phyloP scores from a whole-genome alignment of 352 stramenopile genomes.

The Plasmopara viticola region DNA sequence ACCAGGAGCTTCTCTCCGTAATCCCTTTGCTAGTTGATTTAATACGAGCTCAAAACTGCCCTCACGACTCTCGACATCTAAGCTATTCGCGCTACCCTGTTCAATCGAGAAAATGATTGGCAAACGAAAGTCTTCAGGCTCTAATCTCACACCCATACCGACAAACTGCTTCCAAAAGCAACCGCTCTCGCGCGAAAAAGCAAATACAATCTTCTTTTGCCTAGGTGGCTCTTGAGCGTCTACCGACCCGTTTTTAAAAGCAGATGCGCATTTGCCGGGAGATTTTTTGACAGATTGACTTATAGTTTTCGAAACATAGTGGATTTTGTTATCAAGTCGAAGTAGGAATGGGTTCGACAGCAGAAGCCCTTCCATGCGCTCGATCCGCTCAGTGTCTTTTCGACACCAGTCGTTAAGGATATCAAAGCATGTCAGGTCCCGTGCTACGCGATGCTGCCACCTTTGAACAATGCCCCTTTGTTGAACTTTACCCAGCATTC shows the following conservation, averaged over 20 bases:
- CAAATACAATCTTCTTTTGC: slow-evolving; percentile 33
- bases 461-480: slow-evolving; percentile 36
- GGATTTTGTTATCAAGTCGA: slow-evolving; percentile 62
- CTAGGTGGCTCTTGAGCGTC: not conserved
- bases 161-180: slow-evolving; percentile 53
- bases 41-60: slow-evolving; percentile 35
- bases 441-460: slow-evolving; percentile 39
- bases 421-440: slow-evolving; percentile 40
- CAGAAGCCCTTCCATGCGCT: slow-evolving; percentile 47
- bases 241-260: slow-evolving; percentile 5
- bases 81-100: slow-evolving; percentile 4
- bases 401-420: slow-evolving; percentile 73
- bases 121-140: slow-evolving; percentile 40
- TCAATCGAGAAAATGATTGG: slow-evolving; percentile 37
- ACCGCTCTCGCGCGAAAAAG: slow-evolving; percentile 21
- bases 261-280: slow-evolving; percentile 2
- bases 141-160: slow-evolving; percentile 25
- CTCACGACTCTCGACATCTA: slow-evolving; percentile 12
- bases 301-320: slow-evolving; percentile 36
- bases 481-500: slow-evolving; percentile 41
- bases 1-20: slow-evolving; percentile 28
- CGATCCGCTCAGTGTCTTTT: slow-evolving; percentile 35
- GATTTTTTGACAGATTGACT: slow-evolving; percentile 28
- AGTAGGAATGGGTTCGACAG: slow-evolving; percentile 42
- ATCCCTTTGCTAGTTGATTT: slow-evolving; percentile 25